Conservation (phyloP, 805 yeast genomes). For the Wickerhamomyces ciferrii region DNA sequence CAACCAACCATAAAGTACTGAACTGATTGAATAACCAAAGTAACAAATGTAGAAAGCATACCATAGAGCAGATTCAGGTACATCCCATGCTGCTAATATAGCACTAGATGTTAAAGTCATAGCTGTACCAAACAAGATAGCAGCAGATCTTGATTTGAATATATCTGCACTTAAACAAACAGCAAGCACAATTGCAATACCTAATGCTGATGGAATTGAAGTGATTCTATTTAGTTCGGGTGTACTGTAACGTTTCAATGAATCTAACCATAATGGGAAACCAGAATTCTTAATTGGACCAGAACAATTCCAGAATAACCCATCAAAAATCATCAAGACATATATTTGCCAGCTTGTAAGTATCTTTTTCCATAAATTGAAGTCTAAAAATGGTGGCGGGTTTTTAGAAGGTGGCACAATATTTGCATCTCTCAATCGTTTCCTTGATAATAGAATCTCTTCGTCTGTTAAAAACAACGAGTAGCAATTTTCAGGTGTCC, state of each 20-base stretch:
- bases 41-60: slow-evolving; percentile 29
- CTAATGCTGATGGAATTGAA: slow-evolving; percentile 32
- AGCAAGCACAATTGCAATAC: not conserved
- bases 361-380: slow-evolving; percentile 45
- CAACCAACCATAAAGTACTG: slow-evolving; percentile 53
- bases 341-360: slow-evolving; percentile 53
- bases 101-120: slow-evolving; percentile 40
- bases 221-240: slow-evolving; percentile 36
- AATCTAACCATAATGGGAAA: slow-evolving; percentile 39
- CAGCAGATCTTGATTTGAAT: slow-evolving; percentile 34
- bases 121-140: slow-evolving; percentile 35
- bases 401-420: slow-evolving; percentile 28
- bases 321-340: slow-evolving; percentile 40
- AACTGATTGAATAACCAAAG: slow-evolving; percentile 47
- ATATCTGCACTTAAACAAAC: slow-evolving; percentile 23
- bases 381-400: slow-evolving; percentile 31
- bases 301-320: slow-evolving; percentile 52
- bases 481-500: slow-evolving; percentile 54
- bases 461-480: slow-evolving; percentile 47
- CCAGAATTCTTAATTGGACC: slow-evolving; percentile 42
- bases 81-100: slow-evolving; percentile 44
- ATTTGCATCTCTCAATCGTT: slow-evolving; percentile 30
- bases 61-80: slow-evolving; percentile 47
- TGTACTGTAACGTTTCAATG: slow-evolving; percentile 29
- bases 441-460: slow-evolving; percentile 46